Conservation (phyloP, 1,284 basidiomycete genomes). For the Leccinum pachyderme region DNA sequence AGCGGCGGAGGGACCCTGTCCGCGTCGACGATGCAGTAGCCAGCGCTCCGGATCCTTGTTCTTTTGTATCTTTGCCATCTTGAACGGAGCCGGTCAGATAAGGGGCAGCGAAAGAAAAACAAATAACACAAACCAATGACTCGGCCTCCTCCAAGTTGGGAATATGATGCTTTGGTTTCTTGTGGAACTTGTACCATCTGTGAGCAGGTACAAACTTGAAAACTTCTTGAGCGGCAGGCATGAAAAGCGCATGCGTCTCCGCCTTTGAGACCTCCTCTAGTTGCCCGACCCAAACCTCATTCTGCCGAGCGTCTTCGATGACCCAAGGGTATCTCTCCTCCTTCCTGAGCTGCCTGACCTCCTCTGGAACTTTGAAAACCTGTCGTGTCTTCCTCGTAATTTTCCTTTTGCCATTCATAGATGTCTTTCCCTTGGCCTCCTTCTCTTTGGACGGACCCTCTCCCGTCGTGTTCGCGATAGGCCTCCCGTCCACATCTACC, state of each 20-base stretch:
- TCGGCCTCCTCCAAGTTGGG: constrained; percentile 72
- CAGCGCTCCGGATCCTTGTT: constrained; percentile 73
- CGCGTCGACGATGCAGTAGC: constrained; percentile 58
- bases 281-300: constrained; percentile 76
- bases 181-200: constrained; percentile 89
- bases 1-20: constrained; percentile 53
- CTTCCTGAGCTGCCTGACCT: constrained; percentile 63
- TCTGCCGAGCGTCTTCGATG: constrained; percentile 69
- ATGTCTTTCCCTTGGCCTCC: constrained; percentile 47
- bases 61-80: constrained; percentile 57
- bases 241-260: constrained; percentile 64
- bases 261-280: constrained; percentile 74
- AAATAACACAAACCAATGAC: constrained; percentile 56
- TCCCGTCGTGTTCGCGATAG: constrained; percentile 51
- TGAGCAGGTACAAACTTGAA: constrained; percentile 86
- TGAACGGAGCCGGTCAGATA: background rate
- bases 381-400: constrained; percentile 86
- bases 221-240: constrained; percentile 70
- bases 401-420: constrained; percentile 57
- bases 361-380: constrained; percentile 73
- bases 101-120: constrained; percentile 9
- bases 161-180: constrained; percentile 70
- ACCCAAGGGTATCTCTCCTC: constrained; percentile 91
- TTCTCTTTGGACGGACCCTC: constrained; percentile 40
- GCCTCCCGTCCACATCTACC: constrained; percentile 73